Evolutionary conservation across 1,139 yeast genomes (phyloP).

Genomic region (Yarrowia galli): DNA sequence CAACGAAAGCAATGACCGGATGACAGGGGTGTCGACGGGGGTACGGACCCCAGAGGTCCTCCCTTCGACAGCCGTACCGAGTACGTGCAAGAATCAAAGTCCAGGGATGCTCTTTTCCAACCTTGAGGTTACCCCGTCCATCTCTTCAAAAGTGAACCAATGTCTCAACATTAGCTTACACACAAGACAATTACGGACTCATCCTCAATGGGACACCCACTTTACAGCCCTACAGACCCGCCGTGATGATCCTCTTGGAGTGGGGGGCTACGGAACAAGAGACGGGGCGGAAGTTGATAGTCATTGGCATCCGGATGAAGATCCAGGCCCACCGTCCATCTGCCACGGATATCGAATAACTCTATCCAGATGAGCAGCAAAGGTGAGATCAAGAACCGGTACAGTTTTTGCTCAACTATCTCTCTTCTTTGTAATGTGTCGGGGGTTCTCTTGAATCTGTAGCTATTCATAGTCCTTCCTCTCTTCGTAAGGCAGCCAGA

Average conservation of each 20-base stretch:
- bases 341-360: background rate
- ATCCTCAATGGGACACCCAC: background rate
- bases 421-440: background rate
- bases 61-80: background rate
- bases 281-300: background rate
- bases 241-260: background rate
- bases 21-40: too few species aligned
- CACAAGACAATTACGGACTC: background rate
- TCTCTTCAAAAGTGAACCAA: background rate
- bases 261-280: background rate
- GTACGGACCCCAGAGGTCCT: too few species aligned
- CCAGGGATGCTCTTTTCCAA: background rate
- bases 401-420: background rate
- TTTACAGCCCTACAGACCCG: conserved; percentile 2
- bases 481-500: too few species aligned
- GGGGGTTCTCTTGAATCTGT: background rate
- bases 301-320: background rate
- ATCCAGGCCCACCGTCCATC: background rate
- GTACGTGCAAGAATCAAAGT: background rate
- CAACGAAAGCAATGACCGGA: too few species aligned
- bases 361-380: background rate
- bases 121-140: conserved; percentile 5
- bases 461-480: background rate
- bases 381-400: background rate
- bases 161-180: conserved; percentile 4